Evolutionary conservation across 306 rosid species (phyloP), one percentile per base, ranked within the genome.

Genomic region (Lupinus albus): DNA sequence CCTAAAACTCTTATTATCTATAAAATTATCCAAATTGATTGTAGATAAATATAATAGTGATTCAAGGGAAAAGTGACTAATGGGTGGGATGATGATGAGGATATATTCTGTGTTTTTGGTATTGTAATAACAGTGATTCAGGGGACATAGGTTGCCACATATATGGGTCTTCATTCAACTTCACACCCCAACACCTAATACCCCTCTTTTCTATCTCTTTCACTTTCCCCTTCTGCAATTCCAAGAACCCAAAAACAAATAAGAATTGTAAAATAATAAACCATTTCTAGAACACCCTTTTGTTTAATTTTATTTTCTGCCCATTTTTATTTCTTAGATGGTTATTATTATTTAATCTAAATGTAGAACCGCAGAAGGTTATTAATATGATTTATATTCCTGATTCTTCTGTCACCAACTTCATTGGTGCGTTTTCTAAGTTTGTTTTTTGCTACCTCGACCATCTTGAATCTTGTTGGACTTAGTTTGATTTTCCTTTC

Each of bases 361-460:
- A 50, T 64, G 57, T 78, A 18, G 64, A 78, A 77, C 67, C 74
- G 57, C 38, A 51, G 75, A 73, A 60, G 84, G 72, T 70, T 79
- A 55, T 54, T 25, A 82, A 41, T 28, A 84, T 91, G 95, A 61
- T 83, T 77, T 59, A 15, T 79, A 77, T 28, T 3, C 78, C 25
- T 33, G 71, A 65, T 58, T 81, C 71, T 76, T 78, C 73, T 69
- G 47, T 71, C 66, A 64, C 80, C 48, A 67, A 63, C 78, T 75
- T 77, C 60, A 46, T 80, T 76, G 97, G 95, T 86, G 91, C 81
- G 92, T 86, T 67, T 78, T 10, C 30, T 69, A 3, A 15, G 11
- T 57, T 17, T 0, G 9, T 3, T 6, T 7, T 12, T 16, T 21
- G 9, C 11, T 18, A 16, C 6, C 13, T 60, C n/a, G n/a, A n/a